phyloP scores from a whole-genome alignment of 2,329 filamentous ascomycete genomes.

The Xylariomycetidae sp. region DNA sequence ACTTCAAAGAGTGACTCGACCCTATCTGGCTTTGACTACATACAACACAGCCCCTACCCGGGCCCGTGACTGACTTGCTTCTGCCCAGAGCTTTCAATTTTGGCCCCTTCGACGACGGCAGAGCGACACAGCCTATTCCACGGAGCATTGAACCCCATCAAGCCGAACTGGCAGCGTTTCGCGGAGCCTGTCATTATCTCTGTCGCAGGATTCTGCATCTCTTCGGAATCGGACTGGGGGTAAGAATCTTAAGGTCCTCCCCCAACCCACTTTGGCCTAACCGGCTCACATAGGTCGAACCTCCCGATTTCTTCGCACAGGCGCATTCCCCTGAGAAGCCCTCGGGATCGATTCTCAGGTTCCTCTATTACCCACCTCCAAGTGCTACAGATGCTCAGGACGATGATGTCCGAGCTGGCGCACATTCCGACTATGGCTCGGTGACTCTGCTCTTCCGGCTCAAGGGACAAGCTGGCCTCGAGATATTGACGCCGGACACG shows the following conservation, averaged over 20 bases:
- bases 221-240: constrained; percentile 70
- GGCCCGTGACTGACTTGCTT: no score
- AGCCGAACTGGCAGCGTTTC: constrained; percentile 59
- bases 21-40: background rate
- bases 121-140: constrained; percentile 73
- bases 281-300: no score
- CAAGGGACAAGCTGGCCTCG: constrained; percentile 76
- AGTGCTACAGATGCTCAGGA: constrained; percentile 33
- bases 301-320: constrained; percentile 47
- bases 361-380: constrained; percentile 66
- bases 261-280: no score
- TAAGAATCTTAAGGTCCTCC: no score
- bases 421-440: constrained; percentile 81
- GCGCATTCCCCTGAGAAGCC: constrained; percentile 42
- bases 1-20: constrained; percentile 71
- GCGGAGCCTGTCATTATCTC: constrained; percentile 62
- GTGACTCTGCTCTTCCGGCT: constrained; percentile 78
- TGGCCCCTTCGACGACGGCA: constrained; percentile 63
- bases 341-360: constrained; percentile 57
- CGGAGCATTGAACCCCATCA: constrained; percentile 53
- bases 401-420: constrained; percentile 75
- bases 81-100: constrained; percentile 87
- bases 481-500: constrained; percentile 61
- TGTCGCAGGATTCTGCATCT: constrained; percentile 68
- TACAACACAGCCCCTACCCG: constrained; percentile 4